Evolutionary conservation across 2,329 filamentous ascomycete genomes (phyloP), one percentile per base, ranked within the genome.

Genomic region (Alternaria brassicae): DNA sequence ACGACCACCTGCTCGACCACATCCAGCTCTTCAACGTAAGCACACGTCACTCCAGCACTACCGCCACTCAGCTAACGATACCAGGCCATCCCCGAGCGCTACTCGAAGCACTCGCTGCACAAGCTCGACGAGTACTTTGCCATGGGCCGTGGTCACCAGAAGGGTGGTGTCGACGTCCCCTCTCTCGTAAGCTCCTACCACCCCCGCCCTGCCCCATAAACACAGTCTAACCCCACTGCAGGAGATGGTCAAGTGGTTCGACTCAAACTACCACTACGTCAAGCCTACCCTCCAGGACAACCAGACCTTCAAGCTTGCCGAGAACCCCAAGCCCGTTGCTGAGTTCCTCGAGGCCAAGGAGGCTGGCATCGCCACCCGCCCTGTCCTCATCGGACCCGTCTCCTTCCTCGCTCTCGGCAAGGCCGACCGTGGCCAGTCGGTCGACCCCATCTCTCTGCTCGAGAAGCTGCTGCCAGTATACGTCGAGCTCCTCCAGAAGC

Each of bases 231-330:
- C 63, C 49, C 30, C 44, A 39, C 19, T 49, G 28, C 60, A 85
- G 84, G 95, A 99, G 88, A 99, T 99, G 95, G 95, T 99, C 76
- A 99, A 99, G 88, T 99, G 95, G 95, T 99, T 99, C 80, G 95
- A 99, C 87, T 97, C 93, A 70, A 99, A 99, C 91, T 99, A 99
- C 90, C 95, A 98, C 88, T 99, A 99, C 82, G 95, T 98, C 84
- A 98, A 98, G 89, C 95, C 95, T 68, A 97, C 95, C 65, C 88
- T 99, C 71, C 93, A 97, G 84, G 90, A 97, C 84, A 91, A 91
- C 87, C 95, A 99, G 88, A 89, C 87, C 78, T 99, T 99, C 89
- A 93, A 90, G 83, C 92, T 99, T 65, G 82, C 86, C 64, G 83
- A 87, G 72, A 90, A 89, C 81, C 93, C 95, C 81, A 99, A 99